These are phyloP conservation scores for Colletotrichum endophyticum DNA, from an alignment of 2,329 filamentous ascomycete genomes.

Conservation along the genomic window DNA sequence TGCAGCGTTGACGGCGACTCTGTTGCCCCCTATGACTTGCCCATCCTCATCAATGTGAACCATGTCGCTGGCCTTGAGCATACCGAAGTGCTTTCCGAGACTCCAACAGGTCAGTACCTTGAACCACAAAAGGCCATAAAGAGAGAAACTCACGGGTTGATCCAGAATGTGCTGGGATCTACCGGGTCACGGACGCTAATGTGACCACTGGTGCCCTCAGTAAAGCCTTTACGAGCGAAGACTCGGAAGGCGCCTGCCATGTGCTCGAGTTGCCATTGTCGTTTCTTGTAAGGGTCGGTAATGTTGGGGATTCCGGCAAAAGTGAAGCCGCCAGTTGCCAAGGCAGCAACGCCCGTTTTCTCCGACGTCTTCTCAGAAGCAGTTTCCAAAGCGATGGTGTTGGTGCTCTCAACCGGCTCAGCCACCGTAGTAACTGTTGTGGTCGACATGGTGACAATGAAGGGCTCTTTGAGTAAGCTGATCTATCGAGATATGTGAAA, in stretches of 20 bases:
- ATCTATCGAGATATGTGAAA: background rate
- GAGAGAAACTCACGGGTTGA: background rate
- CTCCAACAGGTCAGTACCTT: background rate
- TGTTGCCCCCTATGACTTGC: constrained; percentile 64
- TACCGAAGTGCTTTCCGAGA: constrained; percentile 64
- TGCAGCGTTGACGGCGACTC: constrained; percentile 59
- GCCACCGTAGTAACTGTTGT: background rate
- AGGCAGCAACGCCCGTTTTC: background rate
- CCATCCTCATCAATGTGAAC: constrained; percentile 65
- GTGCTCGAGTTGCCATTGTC: constrained; percentile 41
- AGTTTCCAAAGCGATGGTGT: background rate
- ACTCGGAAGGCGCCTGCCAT: constrained; percentile 52
- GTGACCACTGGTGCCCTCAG: constrained; percentile 69
- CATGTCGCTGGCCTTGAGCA: constrained; percentile 67
- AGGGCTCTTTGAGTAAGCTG: background rate
- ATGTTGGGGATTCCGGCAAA: constrained; percentile 62
- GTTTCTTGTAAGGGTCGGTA: constrained; percentile 38
- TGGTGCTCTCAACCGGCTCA: background rate
- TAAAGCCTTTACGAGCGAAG: constrained; percentile 54
- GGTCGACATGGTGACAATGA: background rate
- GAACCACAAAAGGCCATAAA: fast-evolving
- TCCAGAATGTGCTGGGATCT: constrained; percentile 65
- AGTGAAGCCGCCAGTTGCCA: constrained; percentile 30
- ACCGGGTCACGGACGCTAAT: constrained; percentile 69
- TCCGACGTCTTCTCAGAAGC: background rate